These are phyloP conservation scores for Eimeria falciformis DNA, from an alignment of 169 alveolate genomes.

Conservation along the genomic window DNA sequence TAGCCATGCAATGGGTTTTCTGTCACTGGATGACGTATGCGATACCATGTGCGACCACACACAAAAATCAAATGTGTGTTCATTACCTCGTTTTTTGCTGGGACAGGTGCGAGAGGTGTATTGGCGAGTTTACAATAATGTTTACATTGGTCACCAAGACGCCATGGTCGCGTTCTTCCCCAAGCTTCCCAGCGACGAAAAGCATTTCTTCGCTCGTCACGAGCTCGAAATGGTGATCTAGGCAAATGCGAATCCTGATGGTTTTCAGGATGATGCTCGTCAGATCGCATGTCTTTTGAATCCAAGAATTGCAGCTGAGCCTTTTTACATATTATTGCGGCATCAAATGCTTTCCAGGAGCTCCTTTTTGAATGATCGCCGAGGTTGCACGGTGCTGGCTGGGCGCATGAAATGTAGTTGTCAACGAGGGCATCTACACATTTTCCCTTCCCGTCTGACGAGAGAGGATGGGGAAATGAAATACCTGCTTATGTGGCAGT, in stretches of 20 bases:
- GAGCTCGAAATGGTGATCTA: slow-evolving; percentile 75
- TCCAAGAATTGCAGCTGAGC: too few species aligned
- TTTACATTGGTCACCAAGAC: slow-evolving; percentile 99
- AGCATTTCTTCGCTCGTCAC: slow-evolving; percentile 69
- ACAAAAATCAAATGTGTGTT: too few species aligned
- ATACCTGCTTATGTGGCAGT: too few species aligned
- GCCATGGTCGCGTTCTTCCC: slow-evolving; percentile 97
- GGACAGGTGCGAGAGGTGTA: slow-evolving; percentile 86
- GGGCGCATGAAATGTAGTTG: neutral
- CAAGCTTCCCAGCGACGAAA: slow-evolving; percentile 72
- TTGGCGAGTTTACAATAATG: slow-evolving; percentile 99
- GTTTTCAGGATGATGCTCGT: too few species aligned
- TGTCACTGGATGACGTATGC: neutral
- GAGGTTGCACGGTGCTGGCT: slow-evolving; percentile 25
- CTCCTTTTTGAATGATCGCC: too few species aligned
- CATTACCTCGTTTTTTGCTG: neutral
- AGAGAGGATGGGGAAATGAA: neutral
- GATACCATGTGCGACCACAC: too few species aligned
- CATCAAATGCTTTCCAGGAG: too few species aligned
- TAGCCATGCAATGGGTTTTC: neutral
- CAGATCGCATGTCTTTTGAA: too few species aligned
- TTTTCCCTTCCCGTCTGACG: slow-evolving; percentile 45
- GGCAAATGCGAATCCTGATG: neutral
- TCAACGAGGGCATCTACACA: slow-evolving; percentile 10
- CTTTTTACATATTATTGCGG: too few species aligned